Base-by-base conservation (phyloP, 768 basidiomycete species). In the Agrocybe chaxingu region DNA sequence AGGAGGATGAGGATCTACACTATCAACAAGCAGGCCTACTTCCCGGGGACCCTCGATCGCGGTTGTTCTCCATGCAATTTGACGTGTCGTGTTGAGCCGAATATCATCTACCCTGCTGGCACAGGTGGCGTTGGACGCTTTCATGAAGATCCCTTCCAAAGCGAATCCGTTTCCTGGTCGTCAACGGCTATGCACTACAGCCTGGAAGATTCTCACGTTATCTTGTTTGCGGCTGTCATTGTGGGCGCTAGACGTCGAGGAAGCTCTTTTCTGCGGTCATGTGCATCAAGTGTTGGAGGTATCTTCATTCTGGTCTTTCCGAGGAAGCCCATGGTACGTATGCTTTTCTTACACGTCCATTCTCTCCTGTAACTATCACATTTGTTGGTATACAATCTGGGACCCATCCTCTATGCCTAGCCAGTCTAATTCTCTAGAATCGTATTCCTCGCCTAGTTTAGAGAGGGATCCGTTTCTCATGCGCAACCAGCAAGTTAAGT, bases 321-420 rank as follows among this genome's bases (percentile, higher is more conserved):
- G 8, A 30, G 29, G 30, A n/a, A 11, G 12, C 35, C n/a, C 35
- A 38, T 51, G n/a, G 24, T 38, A 44, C 38, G 41, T 37, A 36
- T 40, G 41, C 36, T 13, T 42, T 24, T 16, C 19, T 42, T 45
- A 37, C 18, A 8, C 40, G 12, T 38, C 7, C n/a, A 11, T 29
- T 7, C 42, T 42, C 29, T 46, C 37, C 31, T 43, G 13, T 36
- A 40, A n/a, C 31, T 47, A 52, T 47, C 57, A 48, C 49, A 49
- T 46, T 51, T 56, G 46, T 56, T 62, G 58, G 57, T 70, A 78
- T 49, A 75, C 32, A 42, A 78, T 63, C 48, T 64, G 64, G 42
- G 74, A 70, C 24, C 69, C 77, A 7, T 78, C 75, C 50, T 89
- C 86, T 34, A 92, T 61, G 5, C 90, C 89, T 61, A 84, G 78